Conservation (phyloP, 2,329 filamentous ascomycete species). For the Cadophora malorum region DNA sequence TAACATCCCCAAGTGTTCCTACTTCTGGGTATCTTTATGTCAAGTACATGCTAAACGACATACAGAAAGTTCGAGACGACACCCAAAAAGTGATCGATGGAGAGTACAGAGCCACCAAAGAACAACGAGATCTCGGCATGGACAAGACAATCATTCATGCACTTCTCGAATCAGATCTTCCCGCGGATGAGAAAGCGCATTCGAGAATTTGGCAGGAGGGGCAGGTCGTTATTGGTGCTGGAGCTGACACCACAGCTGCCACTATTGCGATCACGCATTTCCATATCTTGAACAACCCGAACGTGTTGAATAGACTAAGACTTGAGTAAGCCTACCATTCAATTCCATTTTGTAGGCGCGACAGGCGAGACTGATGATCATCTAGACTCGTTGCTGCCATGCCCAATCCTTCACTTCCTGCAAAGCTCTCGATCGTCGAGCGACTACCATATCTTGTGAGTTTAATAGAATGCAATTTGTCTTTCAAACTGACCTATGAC, state of each 20-base stretch:
- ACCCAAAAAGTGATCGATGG: slow-evolving; percentile 36
- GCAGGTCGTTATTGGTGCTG: slow-evolving; percentile 35
- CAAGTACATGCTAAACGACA: not conserved
- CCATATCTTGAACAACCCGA: slow-evolving; percentile 34
- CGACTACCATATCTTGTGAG: slow-evolving; percentile 37
- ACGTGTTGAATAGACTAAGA: slow-evolving; percentile 28
- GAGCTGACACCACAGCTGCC: slow-evolving; percentile 38
- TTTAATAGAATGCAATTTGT: not conserved
- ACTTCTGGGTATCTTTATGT: not conserved
- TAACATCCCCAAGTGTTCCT: not conserved
- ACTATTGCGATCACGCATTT: slow-evolving; percentile 28
- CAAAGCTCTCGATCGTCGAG: slow-evolving; percentile 35
- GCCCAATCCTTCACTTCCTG: slow-evolving; percentile 4
- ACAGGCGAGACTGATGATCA: not conserved
- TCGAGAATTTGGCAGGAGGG: slow-evolving; percentile 34
- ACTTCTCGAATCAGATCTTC: slow-evolving; percentile 31
- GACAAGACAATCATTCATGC: slow-evolving; percentile 33
- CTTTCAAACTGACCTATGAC: not conserved
- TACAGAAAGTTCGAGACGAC: slow-evolving; percentile 21
- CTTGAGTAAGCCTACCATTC: slow-evolving; percentile 13
- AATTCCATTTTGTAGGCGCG: not conserved
- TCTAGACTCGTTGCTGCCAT: slow-evolving; percentile 22
- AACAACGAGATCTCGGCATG: slow-evolving; percentile 15
- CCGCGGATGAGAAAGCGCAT: slow-evolving; percentile 29
- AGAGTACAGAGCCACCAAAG: slow-evolving; percentile 25